Conservation (phyloP, 495 filamentous ascomycete genomes). For the Penicillium angulare region DNA sequence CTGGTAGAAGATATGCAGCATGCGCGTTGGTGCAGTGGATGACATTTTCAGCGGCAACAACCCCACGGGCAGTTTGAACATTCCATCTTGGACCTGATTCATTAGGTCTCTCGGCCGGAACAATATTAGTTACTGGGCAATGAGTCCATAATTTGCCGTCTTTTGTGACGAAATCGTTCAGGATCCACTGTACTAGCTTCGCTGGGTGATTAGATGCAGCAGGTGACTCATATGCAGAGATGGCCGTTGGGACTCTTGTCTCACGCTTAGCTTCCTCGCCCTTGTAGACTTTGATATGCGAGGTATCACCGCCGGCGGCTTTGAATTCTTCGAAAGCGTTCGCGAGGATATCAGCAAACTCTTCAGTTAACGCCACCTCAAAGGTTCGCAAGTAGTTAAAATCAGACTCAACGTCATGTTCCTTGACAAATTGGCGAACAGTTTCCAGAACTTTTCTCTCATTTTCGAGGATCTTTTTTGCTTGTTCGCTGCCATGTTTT, state of each 20-base stretch:
- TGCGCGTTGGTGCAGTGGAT: slow-evolving; percentile 14
- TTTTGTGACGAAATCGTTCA: slow-evolving; percentile 10
- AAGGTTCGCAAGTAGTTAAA: slow-evolving; percentile 8
- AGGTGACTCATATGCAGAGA: slow-evolving; percentile 9
- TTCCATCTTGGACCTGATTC: not conserved
- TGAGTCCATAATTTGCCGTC: slow-evolving; percentile 12
- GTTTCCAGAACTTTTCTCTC: slow-evolving; percentile 4
- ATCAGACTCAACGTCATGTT: slow-evolving; percentile 4
- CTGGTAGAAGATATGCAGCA: slow-evolving; percentile 5
- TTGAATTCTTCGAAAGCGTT: slow-evolving; percentile 3
- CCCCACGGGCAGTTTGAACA: slow-evolving; percentile 8
- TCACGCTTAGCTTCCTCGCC: slow-evolving; percentile 5
- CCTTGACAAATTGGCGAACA: slow-evolving; percentile 1
- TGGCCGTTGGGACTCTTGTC: not conserved
- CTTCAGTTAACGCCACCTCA: slow-evolving; percentile 3
- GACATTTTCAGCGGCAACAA: slow-evolving; percentile 3
- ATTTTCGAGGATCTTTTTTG: slow-evolving; percentile 8
- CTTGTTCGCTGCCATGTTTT: slow-evolving; percentile 10
- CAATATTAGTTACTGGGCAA: slow-evolving; percentile 6
- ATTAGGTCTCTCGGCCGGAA: not conserved
- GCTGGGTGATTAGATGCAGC: slow-evolving; percentile 11
- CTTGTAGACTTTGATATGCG: slow-evolving; percentile 4
- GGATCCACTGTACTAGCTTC: slow-evolving; percentile 14
- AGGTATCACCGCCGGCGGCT: slow-evolving; percentile 7
- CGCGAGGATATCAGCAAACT: not conserved